A percentile compares a stretch with the other conserved stretches of the same genome.
Evolutionary conservation across 179 eudicot species (phyloP).

Genomic region (Gypsophila paniculata): DNA sequence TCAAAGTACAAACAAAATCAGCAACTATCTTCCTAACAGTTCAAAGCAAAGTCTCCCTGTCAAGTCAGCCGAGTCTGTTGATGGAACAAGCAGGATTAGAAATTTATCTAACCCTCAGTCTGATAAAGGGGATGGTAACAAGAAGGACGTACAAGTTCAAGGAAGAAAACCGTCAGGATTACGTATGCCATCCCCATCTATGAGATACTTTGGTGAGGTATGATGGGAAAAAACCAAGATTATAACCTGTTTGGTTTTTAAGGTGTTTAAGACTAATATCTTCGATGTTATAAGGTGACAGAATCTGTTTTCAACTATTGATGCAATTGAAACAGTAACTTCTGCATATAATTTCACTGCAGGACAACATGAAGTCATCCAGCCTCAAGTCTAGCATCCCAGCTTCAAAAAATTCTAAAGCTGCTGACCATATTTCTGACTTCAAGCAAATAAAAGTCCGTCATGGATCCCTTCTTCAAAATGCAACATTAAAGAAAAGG

Average conservation of each 20-base stretch:
- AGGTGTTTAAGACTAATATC: no score
- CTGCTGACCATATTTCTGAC: conserved; percentile 17
- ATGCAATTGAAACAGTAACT: neutral
- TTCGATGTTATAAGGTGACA: neutral
- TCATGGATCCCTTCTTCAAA: neutral
- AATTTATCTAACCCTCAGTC: conserved; percentile 24
- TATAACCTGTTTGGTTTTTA: neutral
- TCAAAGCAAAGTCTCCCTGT: conserved; percentile 26
- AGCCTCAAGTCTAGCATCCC: conserved; percentile 31
- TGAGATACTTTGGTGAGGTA: conserved; percentile 82
- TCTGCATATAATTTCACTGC: conserved; percentile 26
- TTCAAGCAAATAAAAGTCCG: conserved; percentile 19
- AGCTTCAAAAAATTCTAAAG: conserved; percentile 23
- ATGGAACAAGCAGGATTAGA: conserved; percentile 27
- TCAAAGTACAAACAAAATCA: conserved; percentile 17
- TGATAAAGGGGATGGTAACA: conserved; percentile 21
- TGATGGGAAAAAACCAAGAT: neutral
- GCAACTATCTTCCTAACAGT: conserved; percentile 23
- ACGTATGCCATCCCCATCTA: conserved; percentile 89
- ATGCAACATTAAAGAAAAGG: conserved; percentile 13
- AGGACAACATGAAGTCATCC: conserved; percentile 25
- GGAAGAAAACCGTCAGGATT: conserved; percentile 66
- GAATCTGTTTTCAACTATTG: conserved; percentile 11
- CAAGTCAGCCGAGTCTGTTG: conserved; percentile 26
- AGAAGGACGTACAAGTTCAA: conserved; percentile 29